A percentile compares a stretch with the other conserved stretches of the same genome.
Conservation (phyloP, 1,139 yeast genomes). For the Diutina pseudorugosa region DNA sequence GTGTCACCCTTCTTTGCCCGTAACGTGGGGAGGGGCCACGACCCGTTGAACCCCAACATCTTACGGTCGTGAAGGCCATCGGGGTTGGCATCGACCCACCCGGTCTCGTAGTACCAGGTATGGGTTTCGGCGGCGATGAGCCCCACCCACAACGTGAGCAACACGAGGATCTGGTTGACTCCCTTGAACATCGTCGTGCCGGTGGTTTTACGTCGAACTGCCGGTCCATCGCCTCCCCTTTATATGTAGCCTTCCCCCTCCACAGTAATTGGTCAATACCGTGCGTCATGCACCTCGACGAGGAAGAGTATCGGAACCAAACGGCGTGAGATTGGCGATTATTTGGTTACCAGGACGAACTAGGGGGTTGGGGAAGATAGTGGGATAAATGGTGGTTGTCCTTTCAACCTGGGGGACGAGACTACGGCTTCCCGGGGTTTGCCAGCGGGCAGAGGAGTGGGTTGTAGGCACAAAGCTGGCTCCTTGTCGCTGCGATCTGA, state of each 20-base stretch:
- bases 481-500: neutral
- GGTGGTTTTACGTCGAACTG: neutral
- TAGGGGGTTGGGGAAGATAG: no score
- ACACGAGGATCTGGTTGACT: neutral
- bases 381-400: no score
- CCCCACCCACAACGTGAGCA: constrained; percentile 4
- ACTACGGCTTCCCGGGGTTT: no score
- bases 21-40: constrained; percentile 79
- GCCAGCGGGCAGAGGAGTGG: no score
- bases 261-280: neutral
- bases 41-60: constrained; percentile 70
- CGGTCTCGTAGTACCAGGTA: constrained; percentile 59
- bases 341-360: no score
- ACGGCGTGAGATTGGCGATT: neutral
- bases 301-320: neutral
- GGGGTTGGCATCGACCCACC: constrained; percentile 61
- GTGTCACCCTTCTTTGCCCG: constrained; percentile 66
- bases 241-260: neutral
- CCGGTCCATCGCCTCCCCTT: neutral
- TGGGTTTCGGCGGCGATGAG: constrained; percentile 40
- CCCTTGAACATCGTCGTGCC: neutral
- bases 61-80: constrained; percentile 59
- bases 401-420: no score
- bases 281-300: neutral
- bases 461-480: neutral